phyloP scores from a whole-genome alignment of 306 rosid species.

The Mimosa bimucronata region DNA sequence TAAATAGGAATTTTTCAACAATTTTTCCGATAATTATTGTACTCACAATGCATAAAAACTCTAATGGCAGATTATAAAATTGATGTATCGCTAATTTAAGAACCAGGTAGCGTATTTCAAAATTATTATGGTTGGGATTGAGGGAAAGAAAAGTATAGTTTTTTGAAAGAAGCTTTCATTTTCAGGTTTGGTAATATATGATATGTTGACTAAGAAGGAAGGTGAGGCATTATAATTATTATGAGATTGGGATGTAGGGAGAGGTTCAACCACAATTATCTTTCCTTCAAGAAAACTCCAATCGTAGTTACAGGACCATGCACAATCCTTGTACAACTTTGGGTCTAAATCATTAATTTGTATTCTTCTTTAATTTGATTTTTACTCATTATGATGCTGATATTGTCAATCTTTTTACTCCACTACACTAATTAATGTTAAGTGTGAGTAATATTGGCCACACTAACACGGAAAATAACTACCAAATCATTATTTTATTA shows the following conservation, averaged over 20 bases:
- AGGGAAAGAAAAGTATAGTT: not conserved
- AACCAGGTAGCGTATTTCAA: not conserved
- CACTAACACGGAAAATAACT: not conserved
- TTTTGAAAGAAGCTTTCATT: not conserved
- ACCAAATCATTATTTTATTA: not conserved
- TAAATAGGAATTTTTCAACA: no score
- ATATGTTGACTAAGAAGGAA: not conserved
- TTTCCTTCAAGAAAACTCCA: conserved; percentile 38
- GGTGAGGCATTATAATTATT: conserved; percentile 8
- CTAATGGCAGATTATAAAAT: not conserved
- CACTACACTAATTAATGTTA: not conserved
- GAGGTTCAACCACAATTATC: conserved; percentile 18
- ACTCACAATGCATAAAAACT: no score
- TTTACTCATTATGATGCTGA: not conserved
- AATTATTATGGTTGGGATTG: not conserved
- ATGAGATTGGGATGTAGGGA: not conserved
- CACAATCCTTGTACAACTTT: not conserved
- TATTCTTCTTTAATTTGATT: not conserved
- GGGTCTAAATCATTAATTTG: not conserved
- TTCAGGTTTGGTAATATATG: not conserved
- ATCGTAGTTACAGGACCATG: not conserved
- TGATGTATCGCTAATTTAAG: not conserved
- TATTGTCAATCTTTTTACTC: not conserved
- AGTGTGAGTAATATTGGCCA: not conserved
- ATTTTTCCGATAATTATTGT: no score